These are phyloP conservation scores for Parafenestella ontariensis DNA, from an alignment of 2,329 filamentous ascomycete species.

Conservation along the genomic window DNA sequence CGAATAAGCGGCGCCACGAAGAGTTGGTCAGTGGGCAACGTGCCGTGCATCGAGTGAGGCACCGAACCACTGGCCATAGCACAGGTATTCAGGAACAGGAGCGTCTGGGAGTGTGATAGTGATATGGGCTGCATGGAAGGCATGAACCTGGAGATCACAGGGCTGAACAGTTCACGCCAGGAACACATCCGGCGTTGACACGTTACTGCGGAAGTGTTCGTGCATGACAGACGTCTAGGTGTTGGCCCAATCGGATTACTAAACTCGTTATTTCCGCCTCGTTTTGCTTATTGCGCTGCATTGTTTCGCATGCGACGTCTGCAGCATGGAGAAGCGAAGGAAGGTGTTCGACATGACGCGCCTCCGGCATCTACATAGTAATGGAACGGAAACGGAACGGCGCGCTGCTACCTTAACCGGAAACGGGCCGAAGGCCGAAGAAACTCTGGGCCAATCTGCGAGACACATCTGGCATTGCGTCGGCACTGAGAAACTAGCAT, in stretches of 20 bases:
- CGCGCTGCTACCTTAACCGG: slow-evolving; percentile 33
- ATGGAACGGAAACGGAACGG: slow-evolving; percentile 44
- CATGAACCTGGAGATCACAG: slow-evolving; percentile 32
- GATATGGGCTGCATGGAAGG: slow-evolving; percentile 34
- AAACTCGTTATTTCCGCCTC: slow-evolving; percentile 9
- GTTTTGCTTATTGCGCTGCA: slow-evolving; percentile 20
- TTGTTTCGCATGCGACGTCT: slow-evolving; percentile 20
- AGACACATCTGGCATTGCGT: slow-evolving; percentile 37
- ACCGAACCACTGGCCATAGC: slow-evolving; percentile 38
- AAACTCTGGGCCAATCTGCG: slow-evolving; percentile 32
- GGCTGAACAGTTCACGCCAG: slow-evolving; percentile 37
- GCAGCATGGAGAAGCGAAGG: slow-evolving; percentile 25
- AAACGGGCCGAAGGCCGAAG: slow-evolving; percentile 28
- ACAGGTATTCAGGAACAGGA: slow-evolving; percentile 31
- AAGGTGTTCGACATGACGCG: slow-evolving; percentile 33
- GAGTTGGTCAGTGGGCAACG: slow-evolving; percentile 12
- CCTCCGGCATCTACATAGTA: slow-evolving; percentile 23
- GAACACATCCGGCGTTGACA: slow-evolving; percentile 27
- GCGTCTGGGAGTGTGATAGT: slow-evolving; percentile 31
- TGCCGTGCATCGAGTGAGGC: slow-evolving; percentile 13
- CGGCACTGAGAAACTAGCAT: slow-evolving; percentile 36
- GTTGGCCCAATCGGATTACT: slow-evolving; percentile 20
- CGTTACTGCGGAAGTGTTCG: slow-evolving; percentile 16
- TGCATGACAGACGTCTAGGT: slow-evolving; percentile 10
- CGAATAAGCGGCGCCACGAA: slow-evolving; percentile 22